Conservation (phyloP, 129 eudicot species). For the Flaveria bidentis region DNA sequence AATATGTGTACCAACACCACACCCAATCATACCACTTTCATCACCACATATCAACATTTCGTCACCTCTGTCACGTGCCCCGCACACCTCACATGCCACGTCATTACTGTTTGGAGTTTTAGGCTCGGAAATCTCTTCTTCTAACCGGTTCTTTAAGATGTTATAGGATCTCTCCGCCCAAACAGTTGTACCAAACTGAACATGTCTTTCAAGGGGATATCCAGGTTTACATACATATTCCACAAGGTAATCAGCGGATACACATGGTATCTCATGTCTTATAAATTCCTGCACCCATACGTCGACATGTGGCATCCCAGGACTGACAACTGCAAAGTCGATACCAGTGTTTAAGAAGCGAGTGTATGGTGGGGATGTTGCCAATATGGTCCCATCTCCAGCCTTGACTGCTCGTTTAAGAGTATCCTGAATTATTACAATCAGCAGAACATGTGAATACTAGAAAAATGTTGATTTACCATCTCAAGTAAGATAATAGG, state of each 20-base stretch:
- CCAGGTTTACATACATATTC: conserved; percentile 96
- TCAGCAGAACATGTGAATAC: neutral
- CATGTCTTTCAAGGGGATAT: conserved; percentile 72
- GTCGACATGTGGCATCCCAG: conserved; percentile 91
- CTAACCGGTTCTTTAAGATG: conserved; percentile 42
- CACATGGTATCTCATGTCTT: conserved; percentile 77
- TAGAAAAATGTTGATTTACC: neutral
- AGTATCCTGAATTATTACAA: conserved; percentile 62
- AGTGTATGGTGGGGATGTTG: conserved; percentile 97
- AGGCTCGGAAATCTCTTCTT: conserved; percentile 32
- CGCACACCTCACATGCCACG: conserved; percentile 67
- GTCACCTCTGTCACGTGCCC: conserved; percentile 69
- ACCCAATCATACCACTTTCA: conserved; percentile 64
- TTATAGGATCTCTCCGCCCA: conserved; percentile 81
- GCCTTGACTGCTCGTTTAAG: conserved; percentile 89
- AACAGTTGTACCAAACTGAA: conserved; percentile 65
- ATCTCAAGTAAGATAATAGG: neutral
- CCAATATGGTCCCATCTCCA: conserved; percentile 92
- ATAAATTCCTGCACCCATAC: conserved; percentile 91
- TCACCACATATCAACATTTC: conserved; percentile 87
- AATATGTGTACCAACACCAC: conserved; percentile 72
- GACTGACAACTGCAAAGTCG: conserved; percentile 85
- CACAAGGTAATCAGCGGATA: conserved; percentile 83
- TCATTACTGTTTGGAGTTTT: conserved; percentile 40
- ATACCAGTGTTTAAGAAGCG: conserved; percentile 61